A percentile compares a stretch with the other conserved stretches of the same genome.
phyloP scores from a whole-genome alignment of 768 basidiomycete species.

The Neoboletus subvelutipes region DNA sequence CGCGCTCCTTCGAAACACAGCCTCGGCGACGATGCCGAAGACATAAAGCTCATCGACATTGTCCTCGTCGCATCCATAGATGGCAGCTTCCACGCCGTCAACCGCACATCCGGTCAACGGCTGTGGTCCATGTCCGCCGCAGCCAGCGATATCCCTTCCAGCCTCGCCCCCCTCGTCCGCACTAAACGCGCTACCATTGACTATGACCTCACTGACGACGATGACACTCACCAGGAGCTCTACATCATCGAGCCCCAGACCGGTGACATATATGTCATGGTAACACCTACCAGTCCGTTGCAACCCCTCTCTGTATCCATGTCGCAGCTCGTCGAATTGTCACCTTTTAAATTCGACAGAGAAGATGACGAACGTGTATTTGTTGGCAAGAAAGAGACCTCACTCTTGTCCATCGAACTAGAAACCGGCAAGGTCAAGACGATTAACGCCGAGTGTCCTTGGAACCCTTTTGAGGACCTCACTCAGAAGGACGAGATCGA shows the following conservation, averaged over 20 bases:
- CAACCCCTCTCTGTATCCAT: constrained; percentile 91
- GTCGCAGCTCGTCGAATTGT: constrained; percentile 88
- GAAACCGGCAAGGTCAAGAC: constrained; percentile 81
- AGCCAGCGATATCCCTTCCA: constrained; percentile 45
- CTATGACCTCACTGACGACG: constrained; percentile 56
- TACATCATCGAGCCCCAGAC: constrained; percentile 96
- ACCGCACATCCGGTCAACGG: constrained; percentile 75
- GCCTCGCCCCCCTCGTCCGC: constrained; percentile 71
- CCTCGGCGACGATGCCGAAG: constrained; percentile 28
- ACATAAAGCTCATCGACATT: constrained; percentile 72
- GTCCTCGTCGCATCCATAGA: constrained; percentile 92
- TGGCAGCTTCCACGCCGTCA: constrained; percentile 92
- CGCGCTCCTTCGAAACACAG: constrained; percentile 9
- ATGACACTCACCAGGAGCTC: constrained; percentile 57
- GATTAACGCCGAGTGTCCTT: constrained; percentile 74
- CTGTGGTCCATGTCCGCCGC: constrained; percentile 88
- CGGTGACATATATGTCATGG: constrained; percentile 88
- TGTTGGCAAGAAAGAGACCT: constrained; percentile 89
- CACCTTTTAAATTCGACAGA: constrained; percentile 68
- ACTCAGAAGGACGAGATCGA: constrained; percentile 44
- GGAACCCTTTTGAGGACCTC: constrained; percentile 64
- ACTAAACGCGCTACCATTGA: constrained; percentile 62
- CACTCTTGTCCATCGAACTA: constrained; percentile 68
- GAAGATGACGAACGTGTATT: constrained; percentile 69
- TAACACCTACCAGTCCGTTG: constrained; percentile 63